Conservation (phyloP, 371 early-diverging fungal genomes). For the Mucor indicus region DNA sequence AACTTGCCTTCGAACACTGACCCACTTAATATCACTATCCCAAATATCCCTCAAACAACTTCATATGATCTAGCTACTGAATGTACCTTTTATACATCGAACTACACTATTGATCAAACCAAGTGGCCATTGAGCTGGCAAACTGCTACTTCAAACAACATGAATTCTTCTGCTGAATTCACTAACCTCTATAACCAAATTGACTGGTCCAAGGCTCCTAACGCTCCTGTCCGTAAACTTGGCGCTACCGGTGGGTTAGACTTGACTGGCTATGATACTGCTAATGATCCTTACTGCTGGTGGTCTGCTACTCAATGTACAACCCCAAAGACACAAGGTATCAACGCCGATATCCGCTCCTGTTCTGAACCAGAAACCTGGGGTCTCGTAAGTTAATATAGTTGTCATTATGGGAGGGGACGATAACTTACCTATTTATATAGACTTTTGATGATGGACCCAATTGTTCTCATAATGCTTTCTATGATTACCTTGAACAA, state of each 20-base stretch:
- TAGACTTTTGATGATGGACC: constrained; percentile 56
- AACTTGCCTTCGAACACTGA: constrained; percentile 17
- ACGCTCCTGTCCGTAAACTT: constrained; percentile 17
- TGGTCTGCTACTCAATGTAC: constrained; percentile 45
- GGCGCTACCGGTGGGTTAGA: constrained; percentile 19
- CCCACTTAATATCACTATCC: constrained; percentile 14
- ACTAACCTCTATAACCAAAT: constrained; percentile 20
- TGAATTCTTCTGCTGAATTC: constrained; percentile 22
- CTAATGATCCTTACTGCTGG: constrained; percentile 47
- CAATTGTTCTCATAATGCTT: constrained; percentile 46
- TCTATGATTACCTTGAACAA: constrained; percentile 45
- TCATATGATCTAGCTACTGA: constrained; percentile 18
- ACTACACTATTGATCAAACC: constrained; percentile 9
- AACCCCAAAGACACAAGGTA: constrained; percentile 28
- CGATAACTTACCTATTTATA: too few species aligned
- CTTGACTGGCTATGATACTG: constrained; percentile 27
- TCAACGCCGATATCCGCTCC: constrained; percentile 32
- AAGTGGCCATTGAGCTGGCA: constrained; percentile 27
- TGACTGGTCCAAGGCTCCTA: constrained; percentile 42
- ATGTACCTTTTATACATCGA: constrained; percentile 18
- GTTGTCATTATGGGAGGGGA: background rate
- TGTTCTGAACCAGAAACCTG: constrained; percentile 44
- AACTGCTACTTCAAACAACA: constrained; percentile 21
- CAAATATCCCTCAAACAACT: constrained; percentile 23
- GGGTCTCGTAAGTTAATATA: constrained; percentile 38